Conservation (phyloP, 495 filamentous ascomycete species). For the Hypoxylon trugodes region DNA sequence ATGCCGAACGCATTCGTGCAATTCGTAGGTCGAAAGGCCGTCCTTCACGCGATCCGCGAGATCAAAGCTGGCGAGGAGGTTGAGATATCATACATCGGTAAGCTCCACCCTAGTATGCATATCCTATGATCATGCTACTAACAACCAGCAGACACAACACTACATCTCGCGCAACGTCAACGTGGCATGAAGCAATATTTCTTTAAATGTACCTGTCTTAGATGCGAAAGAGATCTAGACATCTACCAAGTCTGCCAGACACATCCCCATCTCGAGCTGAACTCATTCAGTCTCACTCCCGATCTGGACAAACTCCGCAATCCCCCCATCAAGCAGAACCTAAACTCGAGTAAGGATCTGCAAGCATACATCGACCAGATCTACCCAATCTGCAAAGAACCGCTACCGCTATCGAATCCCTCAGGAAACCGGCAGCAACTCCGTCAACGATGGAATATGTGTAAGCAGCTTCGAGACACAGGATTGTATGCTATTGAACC, state of each 20-base stretch:
- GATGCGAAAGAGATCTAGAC: constrained; percentile 53
- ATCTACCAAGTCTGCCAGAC: constrained; percentile 52
- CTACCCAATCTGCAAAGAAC: constrained; percentile 14
- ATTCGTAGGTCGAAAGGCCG: constrained; percentile 53
- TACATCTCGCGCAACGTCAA: constrained; percentile 44
- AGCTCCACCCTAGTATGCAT: constrained; percentile 9
- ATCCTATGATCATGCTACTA: background rate
- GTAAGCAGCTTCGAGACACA: constrained; percentile 47
- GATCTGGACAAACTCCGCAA: constrained; percentile 41
- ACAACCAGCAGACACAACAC: constrained; percentile 43
- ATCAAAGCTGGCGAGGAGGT: constrained; percentile 59
- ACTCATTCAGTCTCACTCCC: constrained; percentile 44
- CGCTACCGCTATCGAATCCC: background rate
- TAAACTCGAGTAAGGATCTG: constrained; percentile 6
- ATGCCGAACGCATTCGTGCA: constrained; percentile 59
- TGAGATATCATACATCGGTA: constrained; percentile 61
- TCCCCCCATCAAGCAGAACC: constrained; percentile 13
- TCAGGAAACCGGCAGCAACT: constrained; percentile 24
- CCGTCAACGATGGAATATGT: constrained; percentile 45
- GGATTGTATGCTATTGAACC: constrained; percentile 54
- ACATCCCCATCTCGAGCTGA: constrained; percentile 50
- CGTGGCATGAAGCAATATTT: constrained; percentile 50
- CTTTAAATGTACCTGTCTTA: constrained; percentile 53
- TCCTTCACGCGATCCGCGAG: constrained; percentile 48
- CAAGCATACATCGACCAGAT: constrained; percentile 25